Percentiles rank a stretch among this genome's conserved stretches.
phyloP scores from a whole-genome alignment of 768 basidiomycete species.

The Boletus reticuloceps region DNA sequence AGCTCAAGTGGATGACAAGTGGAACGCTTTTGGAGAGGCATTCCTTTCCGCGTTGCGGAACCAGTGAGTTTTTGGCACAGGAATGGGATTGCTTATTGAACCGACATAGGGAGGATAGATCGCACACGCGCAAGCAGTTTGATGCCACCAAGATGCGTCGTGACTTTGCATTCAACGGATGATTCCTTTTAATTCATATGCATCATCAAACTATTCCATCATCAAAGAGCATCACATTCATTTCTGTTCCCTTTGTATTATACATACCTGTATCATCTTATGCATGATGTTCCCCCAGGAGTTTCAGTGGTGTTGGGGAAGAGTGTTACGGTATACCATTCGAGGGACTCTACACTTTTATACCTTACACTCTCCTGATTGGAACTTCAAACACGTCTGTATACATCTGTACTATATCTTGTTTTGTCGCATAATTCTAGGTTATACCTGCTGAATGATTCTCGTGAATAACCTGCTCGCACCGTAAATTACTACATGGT shows the following conservation, averaged over 20 bases:
- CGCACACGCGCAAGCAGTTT: slow-evolving; percentile 10
- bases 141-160: slow-evolving; percentile 28
- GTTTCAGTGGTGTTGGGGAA: no score
- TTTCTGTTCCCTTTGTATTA: background rate
- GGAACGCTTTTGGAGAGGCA: slow-evolving; percentile 13
- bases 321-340: no score
- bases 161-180: slow-evolving; percentile 33
- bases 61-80: slow-evolving; percentile 10
- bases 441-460: no score
- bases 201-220: background rate
- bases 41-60: slow-evolving; percentile 20
- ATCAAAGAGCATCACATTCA: background rate
- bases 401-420: no score
- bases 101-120: slow-evolving; percentile 1
- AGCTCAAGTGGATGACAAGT: slow-evolving; percentile 14
- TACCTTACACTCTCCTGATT: no score
- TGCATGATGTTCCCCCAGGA: background rate
- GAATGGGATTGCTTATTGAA: background rate
- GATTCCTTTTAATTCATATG: background rate
- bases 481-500: no score
- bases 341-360: no score
- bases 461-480: no score
- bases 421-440: no score
- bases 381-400: no score
- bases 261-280: slow-evolving; percentile 10